Conservation (phyloP, 2,329 filamentous ascomycete species). For the Akanthomyces lecanii region DNA sequence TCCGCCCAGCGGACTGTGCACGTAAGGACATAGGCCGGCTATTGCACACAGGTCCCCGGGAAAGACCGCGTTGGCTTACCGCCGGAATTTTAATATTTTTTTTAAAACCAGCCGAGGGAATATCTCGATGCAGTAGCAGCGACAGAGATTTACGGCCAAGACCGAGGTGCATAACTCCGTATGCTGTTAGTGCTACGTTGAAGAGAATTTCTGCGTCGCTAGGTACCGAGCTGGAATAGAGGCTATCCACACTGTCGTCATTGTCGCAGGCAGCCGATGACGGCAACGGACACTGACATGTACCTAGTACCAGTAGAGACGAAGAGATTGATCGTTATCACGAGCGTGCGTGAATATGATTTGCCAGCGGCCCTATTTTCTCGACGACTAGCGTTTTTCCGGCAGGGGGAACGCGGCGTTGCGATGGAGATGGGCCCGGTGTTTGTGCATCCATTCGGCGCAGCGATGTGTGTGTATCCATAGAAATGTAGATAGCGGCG, state of each 20-base stretch:
- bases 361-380: neutral
- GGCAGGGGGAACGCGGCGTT: neutral
- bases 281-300: neutral
- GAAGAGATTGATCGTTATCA: slow-evolving; percentile 1
- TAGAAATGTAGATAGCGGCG: neutral
- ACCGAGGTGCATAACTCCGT: neutral
- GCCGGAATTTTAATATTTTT: neutral
- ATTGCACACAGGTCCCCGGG: neutral
- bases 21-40: neutral
- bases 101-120: neutral
- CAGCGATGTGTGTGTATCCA: neutral
- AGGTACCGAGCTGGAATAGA: neutral
- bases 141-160: neutral
- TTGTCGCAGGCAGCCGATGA: neutral
- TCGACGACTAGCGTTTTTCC: neutral
- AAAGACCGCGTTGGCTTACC: neutral
- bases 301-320: neutral
- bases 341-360: neutral
- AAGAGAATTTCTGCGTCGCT: neutral
- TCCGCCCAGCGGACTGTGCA: too few species aligned
- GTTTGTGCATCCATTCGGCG: neutral
- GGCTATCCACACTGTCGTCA: slow-evolving; percentile 3
- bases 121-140: neutral
- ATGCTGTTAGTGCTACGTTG: neutral
- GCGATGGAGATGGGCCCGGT: neutral